Percentiles rank a stretch among this genome's conserved stretches.
Evolutionary conservation across 345 rosid species (phyloP).

Genomic region (Eucalyptus microcorys): DNA sequence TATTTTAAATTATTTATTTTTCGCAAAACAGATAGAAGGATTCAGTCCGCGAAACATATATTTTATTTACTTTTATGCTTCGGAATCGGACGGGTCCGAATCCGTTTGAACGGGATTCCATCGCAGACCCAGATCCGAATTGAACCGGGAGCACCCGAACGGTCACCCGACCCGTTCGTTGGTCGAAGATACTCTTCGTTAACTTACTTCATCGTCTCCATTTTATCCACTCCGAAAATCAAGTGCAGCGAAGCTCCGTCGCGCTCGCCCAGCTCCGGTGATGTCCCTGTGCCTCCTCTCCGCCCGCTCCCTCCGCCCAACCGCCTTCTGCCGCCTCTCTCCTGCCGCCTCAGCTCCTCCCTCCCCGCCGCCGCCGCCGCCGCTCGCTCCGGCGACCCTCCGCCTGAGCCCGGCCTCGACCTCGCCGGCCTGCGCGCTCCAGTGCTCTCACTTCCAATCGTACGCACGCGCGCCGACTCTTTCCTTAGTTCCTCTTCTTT

Average conservation of each 20-base stretch:
- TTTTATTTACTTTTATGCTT: no score
- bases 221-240: background rate
- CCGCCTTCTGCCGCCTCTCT: conserved; percentile 38
- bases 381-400: background rate
- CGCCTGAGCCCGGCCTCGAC: background rate
- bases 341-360: background rate
- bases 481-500: background rate
- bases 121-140: background rate
- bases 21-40: fast-evolving
- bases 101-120: background rate
- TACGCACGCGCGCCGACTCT: conserved; percentile 19
- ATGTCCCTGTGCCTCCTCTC: conserved; percentile 43
- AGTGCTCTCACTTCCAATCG: conserved; percentile 80
- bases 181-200: background rate
- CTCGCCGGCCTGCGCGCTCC: conserved; percentile 49
- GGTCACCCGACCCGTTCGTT: background rate
- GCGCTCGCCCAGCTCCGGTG: background rate
- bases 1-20: no score
- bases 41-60: no score
- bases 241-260: conserved; percentile 30
- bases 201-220: background rate
- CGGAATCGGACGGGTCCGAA: background rate
- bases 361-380: background rate
- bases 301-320: conserved; percentile 21
- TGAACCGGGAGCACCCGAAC: background rate